phyloP scores from a whole-genome alignment of 345 rosid genomes.

The Eucalyptus victrix region DNA sequence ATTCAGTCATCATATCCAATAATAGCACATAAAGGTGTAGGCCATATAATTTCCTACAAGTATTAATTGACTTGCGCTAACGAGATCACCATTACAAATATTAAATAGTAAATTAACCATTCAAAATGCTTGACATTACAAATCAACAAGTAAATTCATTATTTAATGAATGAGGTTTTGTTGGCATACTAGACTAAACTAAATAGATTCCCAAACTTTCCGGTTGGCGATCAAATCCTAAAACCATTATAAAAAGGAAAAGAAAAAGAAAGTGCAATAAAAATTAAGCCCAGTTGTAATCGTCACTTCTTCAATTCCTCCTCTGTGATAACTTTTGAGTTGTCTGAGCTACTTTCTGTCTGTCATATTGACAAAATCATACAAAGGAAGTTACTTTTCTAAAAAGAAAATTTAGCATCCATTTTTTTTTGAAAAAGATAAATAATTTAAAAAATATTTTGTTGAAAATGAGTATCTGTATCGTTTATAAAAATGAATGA shows the following conservation, averaged over 20 bases:
- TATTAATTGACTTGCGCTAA: background rate
- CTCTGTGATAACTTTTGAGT: background rate
- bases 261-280: background rate
- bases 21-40: background rate
- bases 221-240: background rate
- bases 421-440: too few relatives aligned
- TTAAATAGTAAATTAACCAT: background rate
- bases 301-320: background rate
- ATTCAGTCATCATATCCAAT: background rate
- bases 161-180: background rate
- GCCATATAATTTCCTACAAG: background rate
- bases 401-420: too few relatives aligned
- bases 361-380: background rate
- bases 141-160: background rate
- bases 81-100: background rate
- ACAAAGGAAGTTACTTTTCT: background rate
- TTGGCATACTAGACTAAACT: background rate
- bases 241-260: background rate
- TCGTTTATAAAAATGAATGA: too few relatives aligned
- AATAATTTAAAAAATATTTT: too few relatives aligned
- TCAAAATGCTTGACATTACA: background rate
- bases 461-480: rapidly evolving
- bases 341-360: background rate
- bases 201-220: background rate
- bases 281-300: background rate